Base-by-base conservation (phyloP, 768 basidiomycete species). In the Dentipellis fragilis region DNA sequence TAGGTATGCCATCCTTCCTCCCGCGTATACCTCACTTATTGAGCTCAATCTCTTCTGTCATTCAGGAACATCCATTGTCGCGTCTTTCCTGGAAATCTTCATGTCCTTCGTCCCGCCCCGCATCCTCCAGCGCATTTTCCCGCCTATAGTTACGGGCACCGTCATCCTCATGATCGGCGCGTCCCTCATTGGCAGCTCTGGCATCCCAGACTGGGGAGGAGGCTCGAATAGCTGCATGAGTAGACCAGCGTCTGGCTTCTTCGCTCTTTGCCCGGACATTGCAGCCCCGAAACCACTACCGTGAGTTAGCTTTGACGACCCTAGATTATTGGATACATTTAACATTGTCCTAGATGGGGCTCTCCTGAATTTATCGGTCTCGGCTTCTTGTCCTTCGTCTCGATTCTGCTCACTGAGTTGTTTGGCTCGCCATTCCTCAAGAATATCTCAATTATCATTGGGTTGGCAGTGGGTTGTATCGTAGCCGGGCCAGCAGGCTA, bases 341-440 rank as follows among this genome's bases (percentile, higher is more conserved):
- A 6, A 29, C 21, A 17, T 49, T 4, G 48, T 49, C 48, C 3
- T 38, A 82, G 80, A 5, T 93, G 87, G 87, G 90, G 87, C 9
- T 84, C 84, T 0, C 84, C 90, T 0, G 78, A 90, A 64, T 89
- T 89, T 70, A 85, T 92, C 49, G 90, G 91, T 3, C 79, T 94
- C 22, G 91, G 91, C 0, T 93, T 94, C 75, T 74, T 93, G 29
- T 85, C 84, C 0, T 93, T 92, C 69, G 63, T 82, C 49, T 75
- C 79, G 10, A 91, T 91, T 62, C 78, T 92, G 62, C 65, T 92
- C 23, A 85, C 85, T 0, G 89, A 93, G 66, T 68, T 92, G 17
- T 89, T 91, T 59, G 91, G 90, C 7, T 85, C 83, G 3, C 91
- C 89, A 0, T 93, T 93, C 73, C 68, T 93, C 64, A 86, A 87